These are phyloP conservation scores for Fomitopsis betulina DNA, from an alignment of 1,284 basidiomycete species.

Conservation along the genomic window DNA sequence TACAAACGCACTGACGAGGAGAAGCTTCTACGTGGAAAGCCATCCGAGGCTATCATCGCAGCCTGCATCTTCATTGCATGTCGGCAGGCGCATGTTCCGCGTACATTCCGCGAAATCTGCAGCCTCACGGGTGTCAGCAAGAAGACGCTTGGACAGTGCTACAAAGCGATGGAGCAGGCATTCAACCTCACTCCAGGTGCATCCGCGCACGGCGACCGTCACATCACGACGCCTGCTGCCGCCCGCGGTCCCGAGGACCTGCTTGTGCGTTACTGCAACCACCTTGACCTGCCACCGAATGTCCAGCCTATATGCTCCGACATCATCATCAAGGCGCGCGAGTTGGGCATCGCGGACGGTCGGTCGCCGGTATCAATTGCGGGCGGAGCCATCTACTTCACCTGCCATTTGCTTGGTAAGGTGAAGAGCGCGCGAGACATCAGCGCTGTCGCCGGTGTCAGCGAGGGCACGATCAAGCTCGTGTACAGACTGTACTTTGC, in stretches of 20 bases:
- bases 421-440: conserved; percentile 81
- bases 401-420: conserved; percentile 77
- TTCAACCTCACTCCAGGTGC: conserved; percentile 83
- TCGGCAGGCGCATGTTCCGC: conserved; percentile 87
- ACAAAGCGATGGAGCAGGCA: conserved; percentile 90
- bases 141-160: conserved; percentile 93
- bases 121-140: conserved; percentile 92
- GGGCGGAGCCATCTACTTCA: conserved; percentile 93
- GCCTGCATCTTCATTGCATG: conserved; percentile 99
- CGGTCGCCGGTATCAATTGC: conserved; percentile 95
- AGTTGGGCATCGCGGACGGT: conserved; percentile 87
- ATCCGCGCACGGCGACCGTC: conserved; percentile 29
- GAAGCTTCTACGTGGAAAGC: conserved; percentile 88
- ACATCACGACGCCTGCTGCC: conserved; percentile 33
- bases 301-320: conserved; percentile 83
- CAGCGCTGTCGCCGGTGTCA: conserved; percentile 93
- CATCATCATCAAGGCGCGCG: conserved; percentile 78
- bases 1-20: conserved; percentile 97
- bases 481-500: conserved; percentile 72
- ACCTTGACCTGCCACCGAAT: conserved; percentile 82
- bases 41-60: conserved; percentile 89
- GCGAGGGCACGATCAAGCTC: conserved; percentile 93
- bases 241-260: conserved; percentile 78
- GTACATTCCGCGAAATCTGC: conserved; percentile 96
- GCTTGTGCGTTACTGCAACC: conserved; percentile 92